phyloP scores from a whole-genome alignment of 306 rosid genomes.

The Crotalaria pallida region DNA sequence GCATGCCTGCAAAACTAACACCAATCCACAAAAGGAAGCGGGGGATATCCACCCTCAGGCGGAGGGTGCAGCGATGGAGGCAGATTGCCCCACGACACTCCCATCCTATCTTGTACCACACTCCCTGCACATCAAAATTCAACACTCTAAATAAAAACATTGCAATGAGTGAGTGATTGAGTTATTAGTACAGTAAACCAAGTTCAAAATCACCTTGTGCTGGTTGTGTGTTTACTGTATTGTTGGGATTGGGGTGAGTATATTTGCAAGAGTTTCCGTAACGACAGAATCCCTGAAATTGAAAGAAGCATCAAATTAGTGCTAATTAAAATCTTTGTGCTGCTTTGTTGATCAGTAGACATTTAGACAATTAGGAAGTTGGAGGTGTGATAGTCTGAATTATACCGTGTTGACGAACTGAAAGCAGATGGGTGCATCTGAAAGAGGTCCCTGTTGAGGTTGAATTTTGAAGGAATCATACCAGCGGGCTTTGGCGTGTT shows the following conservation, averaged over 20 bases:
- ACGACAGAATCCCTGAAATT: slow-evolving; percentile 54
- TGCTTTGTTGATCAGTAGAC: neutral
- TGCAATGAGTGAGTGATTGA: too few species aligned
- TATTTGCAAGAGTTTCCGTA: slow-evolving; percentile 74
- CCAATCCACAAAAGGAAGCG: slow-evolving; percentile 59
- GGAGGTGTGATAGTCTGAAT: neutral
- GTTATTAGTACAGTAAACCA: neutral
- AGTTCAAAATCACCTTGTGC: slow-evolving; percentile 27
- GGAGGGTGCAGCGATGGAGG: slow-evolving; percentile 79
- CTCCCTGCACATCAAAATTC: slow-evolving; percentile 35
- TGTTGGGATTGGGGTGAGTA: slow-evolving; percentile 48
- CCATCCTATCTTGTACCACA: slow-evolving; percentile 38
- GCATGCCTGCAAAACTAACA: slow-evolving; percentile 24
- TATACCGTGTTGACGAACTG: slow-evolving; percentile 64
- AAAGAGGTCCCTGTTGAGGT: neutral
- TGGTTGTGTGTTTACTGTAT: neutral
- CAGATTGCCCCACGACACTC: slow-evolving; percentile 53
- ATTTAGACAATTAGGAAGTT: too few species aligned
- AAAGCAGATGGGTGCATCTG: slow-evolving; percentile 41
- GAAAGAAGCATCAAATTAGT: neutral
- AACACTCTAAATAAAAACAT: neutral
- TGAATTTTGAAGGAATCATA: slow-evolving; percentile 60
- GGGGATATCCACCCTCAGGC: slow-evolving; percentile 58
- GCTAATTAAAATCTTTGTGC: neutral
- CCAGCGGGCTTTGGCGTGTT: slow-evolving; percentile 79